Evolutionary conservation across 305 asterid species (phyloP).

Genomic region (Caryopteris hybrid): DNA sequence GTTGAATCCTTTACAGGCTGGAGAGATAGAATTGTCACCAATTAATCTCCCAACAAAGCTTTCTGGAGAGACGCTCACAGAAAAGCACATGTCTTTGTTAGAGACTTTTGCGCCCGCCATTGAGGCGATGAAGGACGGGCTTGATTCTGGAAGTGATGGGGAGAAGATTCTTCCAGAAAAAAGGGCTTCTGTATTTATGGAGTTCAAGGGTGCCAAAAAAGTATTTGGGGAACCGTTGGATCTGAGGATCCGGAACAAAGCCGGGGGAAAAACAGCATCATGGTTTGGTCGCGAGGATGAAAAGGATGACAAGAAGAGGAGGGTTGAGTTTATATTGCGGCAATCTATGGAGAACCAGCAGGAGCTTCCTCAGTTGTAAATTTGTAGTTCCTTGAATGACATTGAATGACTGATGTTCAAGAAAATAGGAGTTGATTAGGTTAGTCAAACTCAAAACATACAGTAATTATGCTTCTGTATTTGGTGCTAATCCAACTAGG

Average conservation of each 20-base stretch:
- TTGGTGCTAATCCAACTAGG: slow-evolving; percentile 50
- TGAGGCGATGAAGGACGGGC: slow-evolving; percentile 58
- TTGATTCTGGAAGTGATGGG: slow-evolving; percentile 53
- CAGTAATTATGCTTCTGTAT: slow-evolving; percentile 47
- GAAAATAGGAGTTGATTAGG: slow-evolving; percentile 51
- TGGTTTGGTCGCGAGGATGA: slow-evolving; percentile 83
- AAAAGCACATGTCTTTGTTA: slow-evolving; percentile 40
- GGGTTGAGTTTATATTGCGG: slow-evolving; percentile 87
- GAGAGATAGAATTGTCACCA: slow-evolving; percentile 42
- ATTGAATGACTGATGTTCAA: slow-evolving; percentile 36
- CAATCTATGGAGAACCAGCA: slow-evolving; percentile 85
- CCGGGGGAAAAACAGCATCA: slow-evolving; percentile 39
- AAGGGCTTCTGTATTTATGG: slow-evolving; percentile 68
- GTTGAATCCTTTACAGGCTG: slow-evolving; percentile 44
- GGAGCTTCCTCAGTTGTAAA: slow-evolving; percentile 91
- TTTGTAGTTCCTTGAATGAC: slow-evolving; percentile 55
- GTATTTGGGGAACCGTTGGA: slow-evolving; percentile 79
- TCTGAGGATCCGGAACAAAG: slow-evolving; percentile 71
- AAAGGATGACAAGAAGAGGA: slow-evolving; percentile 88
- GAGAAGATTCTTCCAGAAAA: slow-evolving; percentile 49
- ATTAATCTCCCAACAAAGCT: slow-evolving; percentile 42
- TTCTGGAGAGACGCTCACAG: slow-evolving; percentile 18
- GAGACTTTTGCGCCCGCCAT: slow-evolving; percentile 66
- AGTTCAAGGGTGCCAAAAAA: slow-evolving; percentile 67
- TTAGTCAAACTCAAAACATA: slow-evolving; percentile 53